Base-by-base conservation (phyloP, 768 basidiomycete species). In the Pisolithus marmoratus region DNA sequence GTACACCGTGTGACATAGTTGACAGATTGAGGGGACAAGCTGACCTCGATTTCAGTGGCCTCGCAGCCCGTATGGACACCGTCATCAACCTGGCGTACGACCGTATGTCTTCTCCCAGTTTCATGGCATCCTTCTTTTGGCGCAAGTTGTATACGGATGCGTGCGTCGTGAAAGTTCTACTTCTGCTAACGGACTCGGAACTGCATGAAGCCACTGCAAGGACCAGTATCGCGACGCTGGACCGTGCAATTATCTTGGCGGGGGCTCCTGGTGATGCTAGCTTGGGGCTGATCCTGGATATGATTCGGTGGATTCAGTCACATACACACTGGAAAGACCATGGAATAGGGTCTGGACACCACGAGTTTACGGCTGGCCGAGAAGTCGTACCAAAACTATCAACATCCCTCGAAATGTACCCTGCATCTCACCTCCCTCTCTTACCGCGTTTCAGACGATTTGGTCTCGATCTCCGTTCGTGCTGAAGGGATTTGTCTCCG, bases 241-340 rank as follows among this genome's bases (percentile, higher is more conserved):
- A 99, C 63, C 76, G 74, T 57, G 85, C 86, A 1, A 84, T 97
- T 56, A 83, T 98, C 55, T 76, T 94, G 46, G 85, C 92, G 14
- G 94, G 94, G 2, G 82, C 85, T 2, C 74, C 83, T 22, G 90
- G 87, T 2, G 67, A 75, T 17, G 71, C 73, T 12, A 72, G 86
- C 40, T 68, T 82, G 37, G 81, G 87, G 27, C 60, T 85, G 42
- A 75, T 91, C n/a, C 74, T 82, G 41, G 70, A 72, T 24, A 64
- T 89, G 38, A 89, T 98, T 55, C 59, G 60, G 27, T 55, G 61
- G 20, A 75, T 92, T 17, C 94, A 96, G 58, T 44, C 59, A n/a
- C 44, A n/a, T 36, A 20, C 59, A 8, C 42, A 56, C 8, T 46
- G 46, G 36, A 49, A 31, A 22, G n/a, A 38, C 20, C n/a, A 57